Base-by-base conservation (phyloP, 2,329 filamentous ascomycete species). In the Pseudocercospora musae region DNA sequence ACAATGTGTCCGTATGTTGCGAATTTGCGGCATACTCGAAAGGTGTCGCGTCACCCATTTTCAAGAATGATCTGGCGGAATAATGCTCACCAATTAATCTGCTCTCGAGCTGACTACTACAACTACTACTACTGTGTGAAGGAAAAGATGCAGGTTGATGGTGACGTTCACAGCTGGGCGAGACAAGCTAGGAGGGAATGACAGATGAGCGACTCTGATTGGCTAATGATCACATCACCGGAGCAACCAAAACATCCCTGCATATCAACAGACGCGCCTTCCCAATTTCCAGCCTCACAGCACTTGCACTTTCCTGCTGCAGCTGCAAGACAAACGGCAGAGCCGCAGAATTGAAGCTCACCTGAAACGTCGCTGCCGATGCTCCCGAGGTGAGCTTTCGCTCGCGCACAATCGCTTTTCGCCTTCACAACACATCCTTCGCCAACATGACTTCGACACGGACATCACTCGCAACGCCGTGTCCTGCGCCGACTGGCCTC, bases 381-480 rank as follows among this genome's bases (percentile, higher is more conserved):
- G 25, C 48, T 25, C 21, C 48, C 48, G 48, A 52, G 13, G 48
- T 52, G 48, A 52, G 48, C 48, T 52, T 52, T 50, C n/a, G 48
- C 48, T 50, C 48, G 9, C 48, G 48, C 23, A n/a, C 21, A 50
- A 15, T 3, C 48, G 23, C 7, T 57, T 42, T 27, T 15, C 56
- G 23, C 20, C 11, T 33, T 56, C 27, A 40, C 29, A 4, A 21
- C 4, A 10, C 53, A 21, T 40, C 20, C 53, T 3, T 40, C 23
- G 40, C 57, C 37, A 66, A 50, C 18, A 70, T 71, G 69, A 70
- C 68, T 23, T 54, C 50, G 50, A 37, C 61, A 33, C 65, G 68
- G 37, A 62, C 60, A n/a, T n/a, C n/a, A 59, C 57, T 67, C 13
- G 44, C 62, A 57, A 73, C 71, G 52, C 71, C 71, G 18, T 73